These are phyloP conservation scores for Luvunga scandens DNA, from an alignment of 345 rosid genomes.

Conservation along the genomic window DNA sequence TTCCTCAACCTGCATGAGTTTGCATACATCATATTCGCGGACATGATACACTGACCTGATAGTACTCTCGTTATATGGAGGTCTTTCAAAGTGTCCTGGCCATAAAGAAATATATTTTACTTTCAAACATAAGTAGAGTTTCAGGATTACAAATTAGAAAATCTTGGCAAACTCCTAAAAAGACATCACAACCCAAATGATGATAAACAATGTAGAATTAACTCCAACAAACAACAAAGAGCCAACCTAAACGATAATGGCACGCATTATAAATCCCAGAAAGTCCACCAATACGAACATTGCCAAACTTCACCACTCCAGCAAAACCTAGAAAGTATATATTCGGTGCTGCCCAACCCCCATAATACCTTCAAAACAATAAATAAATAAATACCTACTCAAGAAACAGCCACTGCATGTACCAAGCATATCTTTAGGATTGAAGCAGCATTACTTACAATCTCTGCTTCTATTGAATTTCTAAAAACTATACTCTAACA, in stretches of 20 bases:
- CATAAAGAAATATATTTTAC: conserved; percentile 12
- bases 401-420: background rate
- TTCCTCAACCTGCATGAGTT: conserved; percentile 77
- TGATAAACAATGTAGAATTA: background rate
- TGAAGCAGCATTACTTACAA: background rate
- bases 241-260: conserved; percentile 60
- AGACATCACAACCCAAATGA: background rate
- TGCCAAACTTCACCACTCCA: conserved; percentile 85
- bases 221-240: background rate
- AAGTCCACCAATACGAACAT: conserved; percentile 83
- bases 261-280: conserved; percentile 77
- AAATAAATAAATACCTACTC: background rate
- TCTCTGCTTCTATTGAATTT: too few relatives aligned
- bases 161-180: background rate
- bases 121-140: background rate
- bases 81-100: conserved; percentile 83
- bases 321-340: conserved; percentile 80
- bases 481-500: too few relatives aligned
- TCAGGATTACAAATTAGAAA: background rate
- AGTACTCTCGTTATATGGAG: conserved; percentile 67
- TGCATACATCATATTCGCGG: conserved; percentile 87
- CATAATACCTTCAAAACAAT: conserved; percentile 59
- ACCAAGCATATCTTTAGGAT: background rate
- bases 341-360: conserved; percentile 95
- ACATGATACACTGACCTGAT: conserved; percentile 82